Base-by-base conservation (phyloP, 352 stramenopile species). In the Phytopythium litorale region DNA sequence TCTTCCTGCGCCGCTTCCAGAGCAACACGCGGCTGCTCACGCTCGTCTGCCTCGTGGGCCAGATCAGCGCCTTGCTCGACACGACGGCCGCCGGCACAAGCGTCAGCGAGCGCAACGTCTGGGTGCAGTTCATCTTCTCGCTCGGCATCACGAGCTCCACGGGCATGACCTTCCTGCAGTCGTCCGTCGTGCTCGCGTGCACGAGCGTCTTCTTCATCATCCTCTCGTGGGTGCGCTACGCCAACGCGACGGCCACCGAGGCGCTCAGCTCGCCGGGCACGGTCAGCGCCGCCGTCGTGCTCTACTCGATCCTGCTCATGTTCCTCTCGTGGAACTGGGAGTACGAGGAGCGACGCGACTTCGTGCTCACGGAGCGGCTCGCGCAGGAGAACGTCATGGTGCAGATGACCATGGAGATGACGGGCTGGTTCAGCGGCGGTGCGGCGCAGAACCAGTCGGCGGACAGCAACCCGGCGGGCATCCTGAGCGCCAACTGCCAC, bases 371-470 rank as follows among this genome's bases (percentile, higher is more conserved):
- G 0, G 81, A 95, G 57, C 77, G 82, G 30, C 73, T 92, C n/a
- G 82, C 86, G 1, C 82, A 94, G 43, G 84, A 94, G 60, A 93
- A 94, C 30, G 84, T 92, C 8, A 84, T 92, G 77, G 82, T 93
- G 55, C 86, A 95, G 56, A 95, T 92, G 84, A 93, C 84, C 2
- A 92, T 94, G 81, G 84, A 92, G 62, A 92, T 94, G 86, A 93
- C 84, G 0, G 84, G 84, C 21, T 94, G 86, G 84, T 94, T 94
- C 67, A 91, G 81, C 53, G 86, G 84, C 28, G 81, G 86, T 2
- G 86, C 74, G n/a, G 72, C 66, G 13, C 73, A 77, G 56, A 78
- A 84, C 52, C 77, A 88, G 48, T 71, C 69, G 0, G 72, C 70
- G 19, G 78, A 85, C 28, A 79, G 64, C 48, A 71, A 71, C 42